Conservation (phyloP, 306 rosid genomes). For the Pueraria montana region DNA sequence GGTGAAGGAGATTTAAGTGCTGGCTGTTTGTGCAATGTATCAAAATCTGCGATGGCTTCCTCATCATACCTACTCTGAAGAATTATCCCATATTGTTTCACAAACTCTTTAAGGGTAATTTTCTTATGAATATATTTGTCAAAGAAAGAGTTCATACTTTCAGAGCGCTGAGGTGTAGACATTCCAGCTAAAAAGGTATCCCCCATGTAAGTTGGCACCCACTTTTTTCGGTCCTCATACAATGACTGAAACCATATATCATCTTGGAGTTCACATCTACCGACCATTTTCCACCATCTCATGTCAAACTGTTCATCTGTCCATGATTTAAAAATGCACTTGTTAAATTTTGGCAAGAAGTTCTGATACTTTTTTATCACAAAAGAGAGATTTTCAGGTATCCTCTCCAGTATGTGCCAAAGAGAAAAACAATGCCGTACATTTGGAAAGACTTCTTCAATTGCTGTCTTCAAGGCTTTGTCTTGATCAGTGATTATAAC, state of each 20-base stretch:
- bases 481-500: conserved; percentile 86
- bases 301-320: conserved; percentile 87
- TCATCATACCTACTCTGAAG: conserved; percentile 89
- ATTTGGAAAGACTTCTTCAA: conserved; percentile 85
- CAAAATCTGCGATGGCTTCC: conserved; percentile 93
- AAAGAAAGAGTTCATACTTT: conserved; percentile 87
- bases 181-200: conserved; percentile 86
- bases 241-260: conserved; percentile 74
- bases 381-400: conserved; percentile 78
- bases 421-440: conserved; percentile 85
- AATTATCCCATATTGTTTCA: conserved; percentile 83
- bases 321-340: conserved; percentile 88
- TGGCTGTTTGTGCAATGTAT: conserved; percentile 93
- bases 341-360: conserved; percentile 74
- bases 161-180: conserved; percentile 83
- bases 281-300: conserved; percentile 93
- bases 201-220: conserved; percentile 86
- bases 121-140: conserved; percentile 92
- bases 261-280: conserved; percentile 84
- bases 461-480: conserved; percentile 73
- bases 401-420: conserved; percentile 80
- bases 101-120: conserved; percentile 86
- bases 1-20: conserved; percentile 97
- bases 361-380: conserved; percentile 73
- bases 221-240: conserved; percentile 83